Evolutionary conservation across 257 asterid genomes (phyloP).

Genomic region (Solanum chilense): DNA sequence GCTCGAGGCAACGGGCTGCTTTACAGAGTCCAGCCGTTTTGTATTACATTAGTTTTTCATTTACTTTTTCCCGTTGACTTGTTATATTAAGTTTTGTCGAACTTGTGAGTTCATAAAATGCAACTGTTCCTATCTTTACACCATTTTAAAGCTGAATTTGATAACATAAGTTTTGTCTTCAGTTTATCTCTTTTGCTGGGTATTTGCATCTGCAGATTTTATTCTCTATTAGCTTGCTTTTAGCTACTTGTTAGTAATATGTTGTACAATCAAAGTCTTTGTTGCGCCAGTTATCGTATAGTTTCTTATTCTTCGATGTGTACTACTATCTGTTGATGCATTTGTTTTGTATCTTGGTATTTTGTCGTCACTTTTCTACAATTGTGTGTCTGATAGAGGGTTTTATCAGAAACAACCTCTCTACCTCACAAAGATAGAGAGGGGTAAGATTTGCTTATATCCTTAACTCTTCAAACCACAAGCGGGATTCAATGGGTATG

Average conservation of each 20-base stretch:
- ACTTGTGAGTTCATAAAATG: constrained; percentile 39
- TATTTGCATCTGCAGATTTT: not conserved
- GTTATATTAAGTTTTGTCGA: constrained; percentile 24
- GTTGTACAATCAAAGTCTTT: not conserved
- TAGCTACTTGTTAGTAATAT: not conserved
- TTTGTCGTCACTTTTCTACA: not conserved
- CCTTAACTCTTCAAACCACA: not conserved
- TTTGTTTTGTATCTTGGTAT: not conserved
- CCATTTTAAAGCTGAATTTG: constrained; percentile 8
- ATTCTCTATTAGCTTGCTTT: not conserved
- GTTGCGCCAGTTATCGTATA: not conserved
- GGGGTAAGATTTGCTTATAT: not conserved
- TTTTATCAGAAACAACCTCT: not conserved
- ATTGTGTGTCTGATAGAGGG: not conserved
- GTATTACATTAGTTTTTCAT: constrained; percentile 42
- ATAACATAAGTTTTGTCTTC: not conserved
- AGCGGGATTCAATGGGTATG: not conserved
- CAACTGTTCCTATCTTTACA: constrained; percentile 6
- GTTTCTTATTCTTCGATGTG: not conserved
- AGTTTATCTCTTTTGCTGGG: not conserved
- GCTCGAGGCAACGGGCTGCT: constrained; percentile 17
- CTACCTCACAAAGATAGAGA: not conserved
- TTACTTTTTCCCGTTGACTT: constrained; percentile 7
- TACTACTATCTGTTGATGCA: not conserved
- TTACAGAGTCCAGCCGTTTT: not conserved